A percentile compares a stretch with the other conserved stretches of the same genome.
Conservation (phyloP, 2,329 filamentous ascomycete genomes). For the Hypoxylon sp. region DNA sequence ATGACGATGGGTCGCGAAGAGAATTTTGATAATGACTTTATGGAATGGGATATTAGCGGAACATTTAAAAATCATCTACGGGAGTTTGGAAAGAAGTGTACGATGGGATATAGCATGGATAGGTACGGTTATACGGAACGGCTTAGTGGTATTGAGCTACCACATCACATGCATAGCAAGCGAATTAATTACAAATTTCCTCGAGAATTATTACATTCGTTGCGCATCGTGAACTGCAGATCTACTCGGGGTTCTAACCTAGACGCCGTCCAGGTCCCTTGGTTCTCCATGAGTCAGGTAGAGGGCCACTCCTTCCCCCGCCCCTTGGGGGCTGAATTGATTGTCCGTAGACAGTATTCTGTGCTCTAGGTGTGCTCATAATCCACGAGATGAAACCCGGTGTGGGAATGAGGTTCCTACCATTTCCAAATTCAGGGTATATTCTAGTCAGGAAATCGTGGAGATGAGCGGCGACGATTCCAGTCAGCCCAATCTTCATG, state of each 20-base stretch:
- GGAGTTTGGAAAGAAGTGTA: slow-evolving; percentile 6
- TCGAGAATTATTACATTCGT: not conserved
- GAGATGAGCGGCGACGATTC: slow-evolving; percentile 88
- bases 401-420: slow-evolving; percentile 81
- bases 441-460: slow-evolving; percentile 91
- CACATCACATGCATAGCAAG: not conserved
- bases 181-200: not conserved
- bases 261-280: slow-evolving; percentile 75
- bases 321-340: slow-evolving; percentile 63
- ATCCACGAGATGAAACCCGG: slow-evolving; percentile 79
- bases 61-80: slow-evolving; percentile 2
- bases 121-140: not conserved
- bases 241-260: slow-evolving; percentile 57
- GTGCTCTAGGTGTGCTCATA: slow-evolving; percentile 67
- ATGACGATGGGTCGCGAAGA: not conserved
- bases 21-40: not conserved
- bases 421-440: slow-evolving; percentile 90
- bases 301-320: slow-evolving; percentile 61
- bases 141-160: not conserved
- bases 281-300: slow-evolving; percentile 75
- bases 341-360: slow-evolving; percentile 73
- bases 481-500: slow-evolving; percentile 77
- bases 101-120: slow-evolving; percentile 8
- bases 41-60: not conserved
- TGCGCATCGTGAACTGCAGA: not conserved